phyloP scores from a whole-genome alignment of 2,329 filamentous ascomycete species.

The Aspergillus jensenii region DNA sequence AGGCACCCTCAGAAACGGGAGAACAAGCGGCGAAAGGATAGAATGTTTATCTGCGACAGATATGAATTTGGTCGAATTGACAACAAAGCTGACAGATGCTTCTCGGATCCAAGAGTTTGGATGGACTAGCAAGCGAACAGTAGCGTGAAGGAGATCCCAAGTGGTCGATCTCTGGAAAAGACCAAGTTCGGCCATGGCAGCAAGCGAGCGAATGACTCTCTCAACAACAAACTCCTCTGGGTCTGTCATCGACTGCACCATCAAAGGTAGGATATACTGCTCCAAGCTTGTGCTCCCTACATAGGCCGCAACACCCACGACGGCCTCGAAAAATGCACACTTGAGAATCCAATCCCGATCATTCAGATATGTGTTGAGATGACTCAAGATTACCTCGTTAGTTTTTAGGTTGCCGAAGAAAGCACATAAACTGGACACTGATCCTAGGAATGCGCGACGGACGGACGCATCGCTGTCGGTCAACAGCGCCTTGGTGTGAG shows the following conservation, averaged over 20 bases:
- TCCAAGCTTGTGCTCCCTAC: constrained; percentile 86
- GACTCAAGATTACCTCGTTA: constrained; percentile 93
- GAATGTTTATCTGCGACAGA: constrained; percentile 80
- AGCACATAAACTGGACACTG: constrained; percentile 86
- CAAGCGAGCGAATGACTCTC: constrained; percentile 81
- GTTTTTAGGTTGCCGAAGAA: constrained; percentile 92
- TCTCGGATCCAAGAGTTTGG: constrained; percentile 95
- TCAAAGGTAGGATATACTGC: constrained; percentile 91
- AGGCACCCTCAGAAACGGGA: constrained; percentile 75
- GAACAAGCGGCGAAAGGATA: constrained; percentile 76
- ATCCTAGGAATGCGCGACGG: constrained; percentile 84
- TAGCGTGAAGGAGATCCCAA: constrained; percentile 84
- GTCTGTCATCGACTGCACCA: constrained; percentile 92
- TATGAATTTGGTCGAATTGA: constrained; percentile 72
- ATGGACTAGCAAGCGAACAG: constrained; percentile 84
- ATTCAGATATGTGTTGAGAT: constrained; percentile 95
- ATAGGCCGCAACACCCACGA: constrained; percentile 88
- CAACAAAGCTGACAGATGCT: constrained; percentile 79
- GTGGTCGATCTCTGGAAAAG: constrained; percentile 79
- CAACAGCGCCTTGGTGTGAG: constrained; percentile 83
- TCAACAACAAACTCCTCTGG: constrained; percentile 93
- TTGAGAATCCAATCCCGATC: constrained; percentile 96
- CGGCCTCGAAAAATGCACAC: constrained; percentile 93
- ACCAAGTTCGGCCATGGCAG: constrained; percentile 83
- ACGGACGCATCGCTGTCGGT: constrained; percentile 85